Conservation (phyloP, 148 eudicot genomes). For the Simmondsia chinensis region DNA sequence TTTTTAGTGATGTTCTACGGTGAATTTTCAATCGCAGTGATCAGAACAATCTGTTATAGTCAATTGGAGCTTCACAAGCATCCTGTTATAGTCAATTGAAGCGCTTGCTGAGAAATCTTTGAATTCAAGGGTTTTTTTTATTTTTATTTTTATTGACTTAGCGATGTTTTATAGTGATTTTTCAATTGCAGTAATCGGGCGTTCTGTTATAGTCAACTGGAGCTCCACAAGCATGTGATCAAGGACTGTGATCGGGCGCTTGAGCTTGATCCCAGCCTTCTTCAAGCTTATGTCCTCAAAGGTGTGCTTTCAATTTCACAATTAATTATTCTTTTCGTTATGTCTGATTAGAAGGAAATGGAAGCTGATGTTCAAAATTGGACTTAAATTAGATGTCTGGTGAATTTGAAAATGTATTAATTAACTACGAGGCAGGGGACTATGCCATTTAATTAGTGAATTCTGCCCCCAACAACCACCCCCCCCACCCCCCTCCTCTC, state of each 20-base stretch:
- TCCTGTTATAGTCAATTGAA: too few species aligned
- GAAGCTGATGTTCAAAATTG: too few species aligned
- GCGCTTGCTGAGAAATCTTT: background rate
- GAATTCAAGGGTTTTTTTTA: background rate
- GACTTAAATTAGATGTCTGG: background rate
- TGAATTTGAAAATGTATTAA: background rate
- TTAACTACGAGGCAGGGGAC: too few species aligned
- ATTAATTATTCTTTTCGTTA: too few species aligned
- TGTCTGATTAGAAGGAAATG: too few species aligned
- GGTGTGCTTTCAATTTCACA: slow-evolving; percentile 44
- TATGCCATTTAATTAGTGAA: too few species aligned
- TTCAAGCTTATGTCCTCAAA: slow-evolving; percentile 90
- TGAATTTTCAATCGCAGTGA: too few species aligned
- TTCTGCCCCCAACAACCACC: too few species aligned
- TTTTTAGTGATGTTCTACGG: background rate
- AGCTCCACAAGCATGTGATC: slow-evolving; percentile 95
- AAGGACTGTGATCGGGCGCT: slow-evolving; percentile 95
- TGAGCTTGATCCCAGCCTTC: slow-evolving; percentile 60
- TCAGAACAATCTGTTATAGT: background rate
- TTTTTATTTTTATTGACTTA: background rate
- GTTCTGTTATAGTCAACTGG: slow-evolving; percentile 88
- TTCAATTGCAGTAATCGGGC: slow-evolving; percentile 76
- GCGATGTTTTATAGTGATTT: background rate
- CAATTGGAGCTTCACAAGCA: too few species aligned
- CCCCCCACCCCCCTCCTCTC: too few species aligned